Evolutionary conservation across 1,139 yeast species (phyloP).

Genomic region (Candida glucosophila): DNA sequence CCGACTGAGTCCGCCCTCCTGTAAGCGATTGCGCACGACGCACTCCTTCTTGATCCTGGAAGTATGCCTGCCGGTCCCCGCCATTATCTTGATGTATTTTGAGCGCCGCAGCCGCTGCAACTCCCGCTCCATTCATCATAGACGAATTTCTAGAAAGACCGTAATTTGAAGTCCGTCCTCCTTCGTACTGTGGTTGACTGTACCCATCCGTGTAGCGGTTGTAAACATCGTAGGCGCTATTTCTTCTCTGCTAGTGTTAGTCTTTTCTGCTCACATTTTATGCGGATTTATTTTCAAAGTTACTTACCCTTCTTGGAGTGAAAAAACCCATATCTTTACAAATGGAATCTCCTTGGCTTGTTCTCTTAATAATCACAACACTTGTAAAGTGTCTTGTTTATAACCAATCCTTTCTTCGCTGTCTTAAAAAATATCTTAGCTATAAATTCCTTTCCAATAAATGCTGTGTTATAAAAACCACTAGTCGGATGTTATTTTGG

Average conservation of each 20-base stretch:
- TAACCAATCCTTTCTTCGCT: too few relatives aligned
- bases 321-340: slow-evolving; percentile 4
- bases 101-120: slow-evolving; percentile 37
- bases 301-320: slow-evolving; percentile 5
- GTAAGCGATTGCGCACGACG: slow-evolving; percentile 9
- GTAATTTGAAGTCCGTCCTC: slow-evolving; percentile 7
- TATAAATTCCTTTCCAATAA: too few relatives aligned
- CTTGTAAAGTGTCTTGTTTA: too few relatives aligned
- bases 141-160: slow-evolving; percentile 15
- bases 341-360: background rate
- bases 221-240: too few relatives aligned
- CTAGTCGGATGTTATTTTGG: too few relatives aligned
- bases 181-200: slow-evolving; percentile 15
- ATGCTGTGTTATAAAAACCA: too few relatives aligned
- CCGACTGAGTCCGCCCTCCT: slow-evolving; percentile 19
- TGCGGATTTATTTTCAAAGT: background rate
- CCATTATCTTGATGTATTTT: slow-evolving; percentile 18
- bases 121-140: slow-evolving; percentile 27
- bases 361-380: too few relatives aligned
- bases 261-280: slow-evolving; percentile 1
- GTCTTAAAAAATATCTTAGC: too few relatives aligned
- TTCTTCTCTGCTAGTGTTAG: slow-evolving; percentile 1
- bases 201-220: too few relatives aligned
- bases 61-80: slow-evolving; percentile 1
- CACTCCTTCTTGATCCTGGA: background rate